phyloP scores from a whole-genome alignment of 495 filamentous ascomycete genomes.

The Penicillium silybi region DNA sequence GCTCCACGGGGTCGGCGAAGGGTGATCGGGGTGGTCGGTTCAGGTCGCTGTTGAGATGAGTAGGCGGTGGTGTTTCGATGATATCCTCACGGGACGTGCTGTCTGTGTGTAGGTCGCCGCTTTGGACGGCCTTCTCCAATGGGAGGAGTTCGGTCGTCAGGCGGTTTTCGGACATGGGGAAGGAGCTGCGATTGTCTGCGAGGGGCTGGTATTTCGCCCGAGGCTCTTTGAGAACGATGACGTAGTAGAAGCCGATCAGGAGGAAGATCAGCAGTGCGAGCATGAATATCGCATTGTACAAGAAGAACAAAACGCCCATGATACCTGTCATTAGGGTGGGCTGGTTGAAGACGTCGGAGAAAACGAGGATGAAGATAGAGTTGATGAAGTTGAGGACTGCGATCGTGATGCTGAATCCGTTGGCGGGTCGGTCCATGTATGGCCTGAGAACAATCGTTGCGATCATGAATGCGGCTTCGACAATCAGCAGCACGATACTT shows the following conservation, averaged over 20 bases:
- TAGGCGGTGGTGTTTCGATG: background rate
- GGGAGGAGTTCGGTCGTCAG: slow-evolving; percentile 91
- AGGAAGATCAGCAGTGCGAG: slow-evolving; percentile 83
- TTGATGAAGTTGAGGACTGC: slow-evolving; percentile 85
- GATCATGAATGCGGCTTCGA: slow-evolving; percentile 79
- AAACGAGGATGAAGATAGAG: slow-evolving; percentile 76
- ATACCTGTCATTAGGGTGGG: slow-evolving; percentile 83
- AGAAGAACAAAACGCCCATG: slow-evolving; percentile 89
- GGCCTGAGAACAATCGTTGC: slow-evolving; percentile 73
- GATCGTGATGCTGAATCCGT: slow-evolving; percentile 91
- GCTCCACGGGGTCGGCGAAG: slow-evolving; percentile 9
- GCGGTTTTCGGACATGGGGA: slow-evolving; percentile 81
- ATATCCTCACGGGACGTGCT: background rate
- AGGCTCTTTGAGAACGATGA: slow-evolving; percentile 87
- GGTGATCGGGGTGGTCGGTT: background rate
- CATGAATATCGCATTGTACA: slow-evolving; percentile 86
- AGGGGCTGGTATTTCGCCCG: slow-evolving; percentile 92
- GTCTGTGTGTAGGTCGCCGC: slow-evolving; percentile 44
- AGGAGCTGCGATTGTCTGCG: slow-evolving; percentile 89
- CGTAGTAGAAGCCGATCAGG: slow-evolving; percentile 73
- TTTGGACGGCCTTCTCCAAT: slow-evolving; percentile 83
- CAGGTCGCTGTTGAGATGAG: background rate
- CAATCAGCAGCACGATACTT: slow-evolving; percentile 75
- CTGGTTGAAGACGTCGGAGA: slow-evolving; percentile 75
- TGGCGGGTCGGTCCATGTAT: slow-evolving; percentile 98